Conservation (phyloP, 148 eudicot genomes). For the Pharnaceum exiguum region DNA sequence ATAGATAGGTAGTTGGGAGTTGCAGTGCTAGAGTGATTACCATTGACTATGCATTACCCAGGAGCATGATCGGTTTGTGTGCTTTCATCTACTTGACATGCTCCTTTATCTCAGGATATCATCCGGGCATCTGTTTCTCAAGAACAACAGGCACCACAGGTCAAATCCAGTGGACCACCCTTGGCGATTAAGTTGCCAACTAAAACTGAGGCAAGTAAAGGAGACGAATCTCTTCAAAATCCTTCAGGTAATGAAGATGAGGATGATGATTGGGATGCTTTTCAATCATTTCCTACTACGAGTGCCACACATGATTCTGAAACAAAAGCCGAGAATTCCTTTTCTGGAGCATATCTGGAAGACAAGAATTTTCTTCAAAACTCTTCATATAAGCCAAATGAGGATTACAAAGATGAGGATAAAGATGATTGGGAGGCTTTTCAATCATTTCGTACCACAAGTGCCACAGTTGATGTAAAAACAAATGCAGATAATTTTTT, state of each 20-base stretch:
- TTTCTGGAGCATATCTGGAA: conserved; percentile 12
- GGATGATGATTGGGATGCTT: conserved; percentile 90
- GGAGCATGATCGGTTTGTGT: not conserved
- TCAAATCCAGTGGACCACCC: conserved; percentile 33
- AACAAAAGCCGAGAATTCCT: conserved; percentile 21
- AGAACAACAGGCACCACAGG: conserved; percentile 45
- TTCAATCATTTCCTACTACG: conserved; percentile 83
- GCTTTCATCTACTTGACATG: not conserved
- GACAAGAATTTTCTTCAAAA: too few species aligned
- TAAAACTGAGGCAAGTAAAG: conserved; percentile 39
- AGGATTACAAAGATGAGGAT: too few species aligned
- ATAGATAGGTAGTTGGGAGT: not conserved
- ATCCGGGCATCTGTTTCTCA: conserved; percentile 89
- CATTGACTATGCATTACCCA: not conserved
- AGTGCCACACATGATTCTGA: conserved; percentile 31
- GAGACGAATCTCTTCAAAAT: conserved; percentile 18
- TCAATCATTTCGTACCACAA: too few species aligned
- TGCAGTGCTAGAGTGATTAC: not conserved
- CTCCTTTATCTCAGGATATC: conserved; percentile 50
- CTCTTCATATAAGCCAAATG: too few species aligned
- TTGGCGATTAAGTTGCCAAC: conserved; percentile 75
- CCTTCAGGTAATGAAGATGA: conserved; percentile 49
- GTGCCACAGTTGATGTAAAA: conserved; percentile 21
- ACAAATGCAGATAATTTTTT: conserved; percentile 22
- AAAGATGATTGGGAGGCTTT: too few species aligned